Evolutionary conservation across 2,329 filamentous ascomycete genomes (phyloP).

Genomic region (Aspergillus unguis): DNA sequence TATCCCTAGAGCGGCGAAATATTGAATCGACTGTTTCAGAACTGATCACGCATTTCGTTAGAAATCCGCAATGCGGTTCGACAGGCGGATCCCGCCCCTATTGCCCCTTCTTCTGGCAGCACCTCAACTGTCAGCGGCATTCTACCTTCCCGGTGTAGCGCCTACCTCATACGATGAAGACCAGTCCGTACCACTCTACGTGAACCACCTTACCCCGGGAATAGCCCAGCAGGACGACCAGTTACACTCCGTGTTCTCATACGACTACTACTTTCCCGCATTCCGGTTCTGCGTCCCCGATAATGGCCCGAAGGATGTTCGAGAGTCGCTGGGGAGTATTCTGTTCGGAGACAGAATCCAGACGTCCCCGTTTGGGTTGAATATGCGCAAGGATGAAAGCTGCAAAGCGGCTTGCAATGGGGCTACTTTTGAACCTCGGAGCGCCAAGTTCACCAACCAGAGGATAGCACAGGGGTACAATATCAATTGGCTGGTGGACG

Average conservation of each 20-base stretch:
- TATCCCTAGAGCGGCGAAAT: constrained; percentile 12
- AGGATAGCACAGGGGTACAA: constrained; percentile 84
- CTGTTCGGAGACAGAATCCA: constrained; percentile 95
- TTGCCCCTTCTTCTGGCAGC: constrained; percentile 30
- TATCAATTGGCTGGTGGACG: constrained; percentile 93
- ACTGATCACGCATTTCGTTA: constrained; percentile 16
- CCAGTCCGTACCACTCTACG: constrained; percentile 78
- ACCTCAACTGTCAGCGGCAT: constrained; percentile 57
- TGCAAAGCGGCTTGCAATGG: constrained; percentile 77
- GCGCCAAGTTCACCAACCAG: constrained; percentile 75
- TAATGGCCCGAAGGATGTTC: constrained; percentile 71
- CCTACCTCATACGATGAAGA: constrained; percentile 84
- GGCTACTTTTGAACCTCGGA: constrained; percentile 62
- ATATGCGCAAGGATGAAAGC: constrained; percentile 81
- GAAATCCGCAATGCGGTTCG: constrained; percentile 36
- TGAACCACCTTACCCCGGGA: constrained; percentile 88
- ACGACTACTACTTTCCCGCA: constrained; percentile 86
- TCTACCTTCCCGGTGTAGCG: constrained; percentile 94
- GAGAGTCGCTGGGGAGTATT: constrained; percentile 91
- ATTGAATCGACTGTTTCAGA: constrained; percentile 13
- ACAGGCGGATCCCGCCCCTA: constrained; percentile 29
- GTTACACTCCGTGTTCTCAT: constrained; percentile 88
- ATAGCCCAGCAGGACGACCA: constrained; percentile 73
- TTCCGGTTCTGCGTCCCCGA: constrained; percentile 87
- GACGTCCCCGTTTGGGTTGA: constrained; percentile 88